These are phyloP conservation scores for Erigeron philadelphicus DNA, from an alignment of 140 eudicot species.

Conservation along the genomic window DNA sequence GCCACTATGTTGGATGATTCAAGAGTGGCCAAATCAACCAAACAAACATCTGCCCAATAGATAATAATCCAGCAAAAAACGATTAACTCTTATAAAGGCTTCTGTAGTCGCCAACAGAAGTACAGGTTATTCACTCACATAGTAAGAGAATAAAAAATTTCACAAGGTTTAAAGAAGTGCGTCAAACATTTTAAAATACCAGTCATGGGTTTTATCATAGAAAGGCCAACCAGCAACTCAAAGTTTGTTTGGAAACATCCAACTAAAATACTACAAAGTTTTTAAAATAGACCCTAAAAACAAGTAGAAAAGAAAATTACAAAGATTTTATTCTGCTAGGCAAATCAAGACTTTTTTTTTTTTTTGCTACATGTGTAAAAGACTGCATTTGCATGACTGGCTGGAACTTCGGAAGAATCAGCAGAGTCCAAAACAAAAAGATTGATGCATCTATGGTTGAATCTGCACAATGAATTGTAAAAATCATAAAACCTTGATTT, in stretches of 20 bases:
- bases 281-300: constrained; percentile 43
- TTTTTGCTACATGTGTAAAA: constrained; percentile 60
- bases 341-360: constrained; percentile 49
- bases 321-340: constrained; percentile 45
- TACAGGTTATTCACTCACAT: background rate
- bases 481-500: constrained; percentile 47
- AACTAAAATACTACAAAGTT: constrained; percentile 39
- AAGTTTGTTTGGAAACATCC: constrained; percentile 26
- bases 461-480: constrained; percentile 90
- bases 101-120: no score
- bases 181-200: constrained; percentile 36
- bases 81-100: no score
- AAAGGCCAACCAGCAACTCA: constrained; percentile 33
- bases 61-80: no score
- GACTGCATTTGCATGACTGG: constrained; percentile 72
- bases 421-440: constrained; percentile 86
- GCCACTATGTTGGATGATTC: no score
- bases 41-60: no score
- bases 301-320: constrained; percentile 44
- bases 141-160: background rate
- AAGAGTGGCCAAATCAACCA: no score
- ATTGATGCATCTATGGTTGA: constrained; percentile 64
- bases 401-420: constrained; percentile 90
- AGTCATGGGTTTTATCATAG: constrained; percentile 29
- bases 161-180: constrained; percentile 25